Base-by-base conservation (phyloP, 2,329 filamentous ascomycete genomes). In the Chaetomiaceae sp. region DNA sequence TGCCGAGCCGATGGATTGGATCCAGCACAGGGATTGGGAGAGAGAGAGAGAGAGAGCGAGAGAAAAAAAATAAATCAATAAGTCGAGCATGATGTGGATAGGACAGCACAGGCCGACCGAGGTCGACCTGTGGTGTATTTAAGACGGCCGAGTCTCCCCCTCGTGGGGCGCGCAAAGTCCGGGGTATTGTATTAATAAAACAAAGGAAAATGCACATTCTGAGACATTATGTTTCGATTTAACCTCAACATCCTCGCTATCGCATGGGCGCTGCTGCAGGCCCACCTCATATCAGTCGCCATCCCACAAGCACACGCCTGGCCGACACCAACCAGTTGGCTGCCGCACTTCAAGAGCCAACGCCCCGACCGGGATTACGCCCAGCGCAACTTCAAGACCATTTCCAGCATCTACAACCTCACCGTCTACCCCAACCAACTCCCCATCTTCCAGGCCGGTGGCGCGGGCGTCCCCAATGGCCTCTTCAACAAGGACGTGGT, bases 401-500 rank as follows among this genome's bases (percentile, higher is more conserved):
- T 72, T 43, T 63, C 65, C 32, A 56, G 57, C 36, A 71, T 73
- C 53, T 73, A 73, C 64, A 69, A 71, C 58, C 63, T 70, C 21
- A 72, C 69, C 32, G 67, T 71, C 51, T 73, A 67, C 55, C 71
- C 70, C 7, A 67, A 69, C 43, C 68, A 73, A 49, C 46, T 68
- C 4, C 64, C 66, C 9, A 67, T 74, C 40, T 61, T 72, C 51
- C 48, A 58, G 14, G 54, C 63, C 16, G 71, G 71, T 37, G 64
- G 62, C 2, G 57, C 61, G 0, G 67, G 62, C 23, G 68, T 74
- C 6, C 71, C 72, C 1, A 54, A 63, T 7, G 67, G 68, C 4
- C 66, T 75, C 38, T 74, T 75, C 60, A 62, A 60, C 52, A 49
- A 64, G 6, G 58, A 72, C 14, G 70, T 70, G 7, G 65, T 61